phyloP scores from a whole-genome alignment of 2,329 filamentous ascomycete genomes.

The Colletotrichum musicola region DNA sequence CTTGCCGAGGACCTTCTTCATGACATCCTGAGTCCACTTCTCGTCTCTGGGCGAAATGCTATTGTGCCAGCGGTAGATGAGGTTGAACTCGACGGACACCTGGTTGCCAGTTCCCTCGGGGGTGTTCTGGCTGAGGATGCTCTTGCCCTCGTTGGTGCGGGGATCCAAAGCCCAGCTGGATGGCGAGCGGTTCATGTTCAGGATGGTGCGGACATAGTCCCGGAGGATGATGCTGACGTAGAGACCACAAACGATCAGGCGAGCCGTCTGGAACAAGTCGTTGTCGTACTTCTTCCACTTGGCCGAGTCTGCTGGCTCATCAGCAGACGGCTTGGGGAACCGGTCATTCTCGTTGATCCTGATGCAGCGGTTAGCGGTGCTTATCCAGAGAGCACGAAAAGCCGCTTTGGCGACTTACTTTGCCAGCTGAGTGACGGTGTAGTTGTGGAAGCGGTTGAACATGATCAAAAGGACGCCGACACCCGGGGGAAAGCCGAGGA shows the following conservation, averaged over 20 bases:
- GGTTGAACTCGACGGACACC: conserved; percentile 51
- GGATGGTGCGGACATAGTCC: conserved; percentile 55
- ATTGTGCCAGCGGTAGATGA: conserved; percentile 51
- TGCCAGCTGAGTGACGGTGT: conserved; percentile 41
- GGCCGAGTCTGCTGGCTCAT: conserved; percentile 27
- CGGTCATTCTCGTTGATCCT: conserved; percentile 57
- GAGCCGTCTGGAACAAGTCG: conserved; percentile 54
- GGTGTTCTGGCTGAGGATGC: conserved; percentile 46
- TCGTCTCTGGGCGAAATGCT: conserved; percentile 49
- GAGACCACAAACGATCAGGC: conserved; percentile 65
- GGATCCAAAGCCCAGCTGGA: conserved; percentile 59
- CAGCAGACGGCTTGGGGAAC: conserved; percentile 45
- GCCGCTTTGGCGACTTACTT: neutral
- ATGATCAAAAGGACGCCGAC: conserved; percentile 65
- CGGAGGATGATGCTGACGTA: conserved; percentile 64
- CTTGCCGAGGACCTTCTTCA: conserved; percentile 40
- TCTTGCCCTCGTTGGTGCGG: conserved; percentile 50
- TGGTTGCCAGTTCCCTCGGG: conserved; percentile 50
- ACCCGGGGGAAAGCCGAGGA: conserved; percentile 65
- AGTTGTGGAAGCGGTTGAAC: conserved; percentile 58
- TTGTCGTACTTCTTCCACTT: conserved; percentile 54
- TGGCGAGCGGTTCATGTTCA: conserved; percentile 62
- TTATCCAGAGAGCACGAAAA: conserved; percentile 32
- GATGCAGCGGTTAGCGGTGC: neutral
- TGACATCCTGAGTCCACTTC: conserved; percentile 45